Conservation (phyloP, 2,329 filamentous ascomycete species). For the Grosmannia serpens region DNA sequence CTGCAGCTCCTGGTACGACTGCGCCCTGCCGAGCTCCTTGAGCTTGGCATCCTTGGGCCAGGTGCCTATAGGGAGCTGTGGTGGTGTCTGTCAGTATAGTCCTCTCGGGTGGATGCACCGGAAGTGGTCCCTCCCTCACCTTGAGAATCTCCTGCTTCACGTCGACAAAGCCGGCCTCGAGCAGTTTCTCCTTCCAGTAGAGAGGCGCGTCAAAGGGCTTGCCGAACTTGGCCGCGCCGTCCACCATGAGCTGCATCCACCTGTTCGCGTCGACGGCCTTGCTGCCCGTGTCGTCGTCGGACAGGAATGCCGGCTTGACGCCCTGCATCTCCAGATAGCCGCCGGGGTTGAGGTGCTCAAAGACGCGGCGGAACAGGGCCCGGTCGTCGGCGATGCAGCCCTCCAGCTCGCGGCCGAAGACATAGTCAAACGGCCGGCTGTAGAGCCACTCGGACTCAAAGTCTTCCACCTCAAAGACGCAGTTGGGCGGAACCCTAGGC, state of each 20-base stretch:
- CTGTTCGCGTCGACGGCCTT: neutral
- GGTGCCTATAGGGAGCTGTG: constrained; percentile 28
- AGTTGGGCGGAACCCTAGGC: constrained; percentile 7
- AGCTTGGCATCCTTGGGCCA: constrained; percentile 35
- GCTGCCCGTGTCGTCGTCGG: constrained; percentile 11
- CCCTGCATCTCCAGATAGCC: constrained; percentile 13
- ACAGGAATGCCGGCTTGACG: constrained; percentile 4
- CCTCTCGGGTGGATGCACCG: too few relatives aligned
- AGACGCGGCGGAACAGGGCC: constrained; percentile 8
- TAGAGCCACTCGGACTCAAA: constrained; percentile 15
- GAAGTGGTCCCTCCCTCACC: neutral
- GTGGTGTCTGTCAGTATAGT: neutral
- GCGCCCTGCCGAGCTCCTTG: constrained; percentile 23
- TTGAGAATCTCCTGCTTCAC: constrained; percentile 28
- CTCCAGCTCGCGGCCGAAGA: constrained; percentile 12
- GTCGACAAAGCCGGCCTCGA: constrained; percentile 38
- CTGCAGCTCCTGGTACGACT: neutral
- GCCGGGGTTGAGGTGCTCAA: constrained; percentile 10
- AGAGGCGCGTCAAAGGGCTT: neutral
- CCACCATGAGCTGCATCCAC: neutral
- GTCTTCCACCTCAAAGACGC: constrained; percentile 13
- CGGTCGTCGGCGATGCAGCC: constrained; percentile 3
- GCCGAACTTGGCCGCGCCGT: neutral
- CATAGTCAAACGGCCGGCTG: constrained; percentile 12
- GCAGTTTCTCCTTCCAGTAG: constrained; percentile 14